phyloP scores from a whole-genome alignment of 1,139 yeast genomes.

The Candida buenavistaensis region DNA sequence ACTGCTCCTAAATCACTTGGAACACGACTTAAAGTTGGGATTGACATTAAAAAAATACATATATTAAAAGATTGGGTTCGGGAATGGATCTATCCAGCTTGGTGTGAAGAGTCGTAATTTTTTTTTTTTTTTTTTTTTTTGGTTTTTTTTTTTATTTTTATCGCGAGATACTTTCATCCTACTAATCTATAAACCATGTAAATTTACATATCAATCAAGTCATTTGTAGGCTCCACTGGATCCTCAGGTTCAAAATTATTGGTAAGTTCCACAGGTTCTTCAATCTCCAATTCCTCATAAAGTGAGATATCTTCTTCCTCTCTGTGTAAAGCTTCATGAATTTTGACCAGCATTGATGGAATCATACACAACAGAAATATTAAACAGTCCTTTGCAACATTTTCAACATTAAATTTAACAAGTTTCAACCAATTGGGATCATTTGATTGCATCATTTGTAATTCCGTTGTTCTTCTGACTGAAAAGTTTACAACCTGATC shows the following conservation, averaged over 20 bases:
- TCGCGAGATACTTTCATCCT: no score
- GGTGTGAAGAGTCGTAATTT: no score
- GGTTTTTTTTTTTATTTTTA: no score
- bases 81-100: no score
- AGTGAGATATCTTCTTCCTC: background rate
- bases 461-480: slow-evolving; percentile 25
- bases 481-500: slow-evolving; percentile 19
- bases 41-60: slow-evolving; percentile 17
- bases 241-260: no score
- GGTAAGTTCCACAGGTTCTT: no score
- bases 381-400: slow-evolving; percentile 23
- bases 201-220: no score
- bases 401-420: slow-evolving; percentile 12
- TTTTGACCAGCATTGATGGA: slow-evolving; percentile 19
- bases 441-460: slow-evolving; percentile 20
- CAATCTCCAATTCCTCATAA: slow-evolving; percentile 4
- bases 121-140: no score
- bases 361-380: slow-evolving; percentile 20
- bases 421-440: slow-evolving; percentile 13
- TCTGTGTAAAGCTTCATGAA: slow-evolving; percentile 16
- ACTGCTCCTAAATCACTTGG: background rate
- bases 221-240: no score
- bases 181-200: no score
- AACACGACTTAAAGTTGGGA: slow-evolving; percentile 17
- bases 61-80: no score